A percentile compares a stretch with the other conserved stretches of the same genome.
phyloP scores from a whole-genome alignment of 257 asterid species.

The Penstemon newberryi region DNA sequence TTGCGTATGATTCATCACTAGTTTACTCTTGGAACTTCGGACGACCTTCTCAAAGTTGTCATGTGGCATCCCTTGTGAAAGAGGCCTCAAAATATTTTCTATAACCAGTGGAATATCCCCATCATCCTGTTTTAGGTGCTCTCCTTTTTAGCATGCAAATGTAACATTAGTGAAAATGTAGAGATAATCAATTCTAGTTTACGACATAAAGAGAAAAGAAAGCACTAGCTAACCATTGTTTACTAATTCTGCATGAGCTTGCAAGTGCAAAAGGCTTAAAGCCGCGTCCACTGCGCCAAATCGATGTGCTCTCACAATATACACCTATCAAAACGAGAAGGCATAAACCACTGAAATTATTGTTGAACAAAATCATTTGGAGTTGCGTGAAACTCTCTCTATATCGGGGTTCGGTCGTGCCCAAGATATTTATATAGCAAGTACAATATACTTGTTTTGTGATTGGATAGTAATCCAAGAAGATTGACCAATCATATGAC shows the following conservation, averaged over 20 bases:
- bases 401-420: too few relatives aligned
- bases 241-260: constrained; percentile 20
- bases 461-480: too few relatives aligned
- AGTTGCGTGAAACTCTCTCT: too few relatives aligned
- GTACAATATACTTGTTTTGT: too few relatives aligned
- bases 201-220: constrained; percentile 2
- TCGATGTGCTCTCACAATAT: constrained; percentile 41
- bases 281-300: constrained; percentile 53
- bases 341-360: too few relatives aligned
- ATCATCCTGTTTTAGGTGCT: constrained; percentile 19
- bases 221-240: constrained; percentile 20
- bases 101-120: not conserved
- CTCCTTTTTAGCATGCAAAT: constrained; percentile 26
- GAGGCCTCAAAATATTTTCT: constrained; percentile 15
- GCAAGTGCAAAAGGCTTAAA: constrained; percentile 46
- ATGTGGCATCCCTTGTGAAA: not conserved
- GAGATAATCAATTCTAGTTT: not conserved
- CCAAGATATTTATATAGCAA: too few relatives aligned
- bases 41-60: not conserved
- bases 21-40: constrained; percentile 13
- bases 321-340: constrained; percentile 29
- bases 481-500: too few relatives aligned
- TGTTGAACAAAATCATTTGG: too few relatives aligned
- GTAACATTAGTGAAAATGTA: constrained; percentile 1
- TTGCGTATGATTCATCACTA: not conserved